phyloP scores from a whole-genome alignment of 257 asterid genomes.

The Scutellaria barbata region DNA sequence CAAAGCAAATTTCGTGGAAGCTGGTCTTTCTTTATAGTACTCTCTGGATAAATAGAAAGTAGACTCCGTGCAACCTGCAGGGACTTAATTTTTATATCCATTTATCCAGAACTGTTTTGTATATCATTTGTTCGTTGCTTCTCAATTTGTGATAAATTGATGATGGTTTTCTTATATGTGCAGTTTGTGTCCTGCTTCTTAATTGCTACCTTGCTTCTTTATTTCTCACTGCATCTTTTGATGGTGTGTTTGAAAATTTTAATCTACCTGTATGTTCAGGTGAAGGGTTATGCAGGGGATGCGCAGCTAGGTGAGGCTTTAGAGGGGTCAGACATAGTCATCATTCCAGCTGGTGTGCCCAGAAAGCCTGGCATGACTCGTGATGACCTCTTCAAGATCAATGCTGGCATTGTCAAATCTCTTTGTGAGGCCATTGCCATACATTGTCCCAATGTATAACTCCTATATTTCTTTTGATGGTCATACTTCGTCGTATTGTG shows the following conservation, averaged over 20 bases:
- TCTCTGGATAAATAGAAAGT: not conserved
- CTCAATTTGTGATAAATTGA: not conserved
- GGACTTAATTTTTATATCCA: too few species aligned
- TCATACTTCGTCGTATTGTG: not conserved
- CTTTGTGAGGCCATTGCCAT: slow-evolving; percentile 80
- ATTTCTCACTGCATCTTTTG: not conserved
- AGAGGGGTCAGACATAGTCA: slow-evolving; percentile 85
- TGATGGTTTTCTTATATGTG: not conserved
- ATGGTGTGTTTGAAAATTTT: not conserved
- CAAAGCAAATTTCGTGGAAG: not conserved
- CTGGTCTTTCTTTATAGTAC: too few species aligned
- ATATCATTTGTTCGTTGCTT: not conserved
- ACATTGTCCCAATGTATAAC: slow-evolving; percentile 76
- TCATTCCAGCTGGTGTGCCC: slow-evolving; percentile 99
- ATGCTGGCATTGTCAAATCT: slow-evolving; percentile 88
- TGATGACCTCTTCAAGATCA: slow-evolving; percentile 88
- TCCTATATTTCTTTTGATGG: not conserved
- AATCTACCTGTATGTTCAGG: slow-evolving; percentile 43
- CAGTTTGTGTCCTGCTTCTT: not conserved
- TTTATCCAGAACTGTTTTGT: not conserved
- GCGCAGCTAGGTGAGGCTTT: slow-evolving; percentile 84
- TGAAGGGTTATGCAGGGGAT: slow-evolving; percentile 69
- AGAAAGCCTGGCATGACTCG: slow-evolving; percentile 97
- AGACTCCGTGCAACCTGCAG: not conserved
- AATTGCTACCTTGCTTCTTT: not conserved